Evolutionary conservation across 352 stramenopile species (phyloP).

Genomic region (Phytophthora ohioensis): DNA sequence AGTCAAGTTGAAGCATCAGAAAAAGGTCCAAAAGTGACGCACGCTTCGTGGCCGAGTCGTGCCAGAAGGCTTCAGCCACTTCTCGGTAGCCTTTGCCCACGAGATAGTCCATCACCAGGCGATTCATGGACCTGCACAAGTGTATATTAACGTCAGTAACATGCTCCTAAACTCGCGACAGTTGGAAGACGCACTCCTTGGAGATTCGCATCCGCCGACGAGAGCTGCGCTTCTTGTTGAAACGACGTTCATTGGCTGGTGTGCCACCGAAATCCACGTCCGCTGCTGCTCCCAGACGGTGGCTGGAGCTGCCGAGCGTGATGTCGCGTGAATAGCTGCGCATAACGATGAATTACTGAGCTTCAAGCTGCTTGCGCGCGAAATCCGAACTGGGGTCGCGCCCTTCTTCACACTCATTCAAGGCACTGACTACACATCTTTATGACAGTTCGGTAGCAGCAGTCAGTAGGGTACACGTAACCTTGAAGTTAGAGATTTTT

Average conservation of each 20-base stretch:
- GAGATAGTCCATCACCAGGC: constrained; percentile 86
- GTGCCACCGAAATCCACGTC: constrained; percentile 23
- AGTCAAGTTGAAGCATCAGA: constrained; percentile 28
- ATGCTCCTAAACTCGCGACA: neutral
- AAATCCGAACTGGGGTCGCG: constrained; percentile 43
- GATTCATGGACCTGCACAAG: constrained; percentile 70
- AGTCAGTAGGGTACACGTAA: too few species aligned
- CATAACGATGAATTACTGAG: constrained; percentile 19
- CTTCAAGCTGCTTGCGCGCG: constrained; percentile 28
- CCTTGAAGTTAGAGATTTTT: neutral
- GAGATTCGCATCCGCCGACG: constrained; percentile 65
- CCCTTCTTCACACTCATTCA: constrained; percentile 10
- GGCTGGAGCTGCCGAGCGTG: constrained; percentile 28
- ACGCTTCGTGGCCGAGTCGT: constrained; percentile 78
- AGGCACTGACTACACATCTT: too few species aligned
- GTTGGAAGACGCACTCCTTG: constrained; percentile 64
- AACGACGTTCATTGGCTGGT: constrained; percentile 28
- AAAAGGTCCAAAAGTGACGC: constrained; percentile 24
- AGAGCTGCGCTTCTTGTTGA: constrained; percentile 40
- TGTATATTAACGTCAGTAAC: constrained; percentile 16
- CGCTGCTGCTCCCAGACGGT: constrained; percentile 21
- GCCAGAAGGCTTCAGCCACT: constrained; percentile 79
- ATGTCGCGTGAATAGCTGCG: constrained; percentile 29
- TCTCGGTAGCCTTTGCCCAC: constrained; percentile 82
- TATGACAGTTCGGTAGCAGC: too few species aligned